phyloP scores from a whole-genome alignment of 2,329 filamentous ascomycete species.

The Corniculantispora saksenae region DNA sequence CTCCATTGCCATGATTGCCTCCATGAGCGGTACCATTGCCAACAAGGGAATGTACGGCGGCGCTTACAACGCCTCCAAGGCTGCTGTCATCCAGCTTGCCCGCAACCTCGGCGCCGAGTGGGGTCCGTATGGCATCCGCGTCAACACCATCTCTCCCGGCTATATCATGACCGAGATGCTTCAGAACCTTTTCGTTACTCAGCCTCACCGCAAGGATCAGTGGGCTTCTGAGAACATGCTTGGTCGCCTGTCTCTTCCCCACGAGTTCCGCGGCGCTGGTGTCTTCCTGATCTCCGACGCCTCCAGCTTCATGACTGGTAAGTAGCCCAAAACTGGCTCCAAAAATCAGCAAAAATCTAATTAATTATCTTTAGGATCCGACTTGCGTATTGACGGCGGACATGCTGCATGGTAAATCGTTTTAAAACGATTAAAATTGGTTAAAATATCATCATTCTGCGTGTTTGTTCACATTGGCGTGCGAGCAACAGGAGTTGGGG shows the following conservation, averaged over 20 bases:
- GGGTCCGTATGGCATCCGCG: constrained; percentile 71
- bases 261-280: constrained; percentile 71
- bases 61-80: constrained; percentile 77
- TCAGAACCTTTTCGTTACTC: constrained; percentile 72
- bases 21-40: constrained; percentile 68
- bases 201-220: constrained; percentile 64
- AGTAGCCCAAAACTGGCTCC: neutral
- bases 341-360: neutral
- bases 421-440: neutral
- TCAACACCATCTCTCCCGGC: constrained; percentile 79
- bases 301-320: constrained; percentile 72
- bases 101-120: constrained; percentile 73
- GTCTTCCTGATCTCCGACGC: constrained; percentile 74
- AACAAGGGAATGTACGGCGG: constrained; percentile 62
- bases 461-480: neutral
- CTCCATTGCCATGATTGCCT: constrained; percentile 68
- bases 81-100: constrained; percentile 69
- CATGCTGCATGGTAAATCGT: constrained; percentile 58
- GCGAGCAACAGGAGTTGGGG: constrained; percentile 6
- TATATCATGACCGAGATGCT: constrained; percentile 86
- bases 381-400: constrained; percentile 71
- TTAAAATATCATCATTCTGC: too few species aligned
- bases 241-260: constrained; percentile 63
- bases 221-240: constrained; percentile 91
- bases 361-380: constrained; percentile 37